Conservation (phyloP, 192 early-diverging fungal species). For the Coemansia sp. region DNA sequence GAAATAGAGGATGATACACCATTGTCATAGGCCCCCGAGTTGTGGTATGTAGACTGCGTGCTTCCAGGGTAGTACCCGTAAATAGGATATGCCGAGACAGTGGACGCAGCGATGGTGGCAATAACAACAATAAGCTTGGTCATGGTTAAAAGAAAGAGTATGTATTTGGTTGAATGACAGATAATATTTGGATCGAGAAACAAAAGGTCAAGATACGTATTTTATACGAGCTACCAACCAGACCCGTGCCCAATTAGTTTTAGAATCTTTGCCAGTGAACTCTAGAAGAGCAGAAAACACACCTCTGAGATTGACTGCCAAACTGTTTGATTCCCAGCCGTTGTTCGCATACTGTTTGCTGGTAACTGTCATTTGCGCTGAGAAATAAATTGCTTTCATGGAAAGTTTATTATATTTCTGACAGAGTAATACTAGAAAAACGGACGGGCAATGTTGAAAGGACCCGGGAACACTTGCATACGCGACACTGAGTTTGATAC, state of each 20-base stretch:
- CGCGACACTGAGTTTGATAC: slow-evolving; percentile 43
- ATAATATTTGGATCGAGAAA: no score
- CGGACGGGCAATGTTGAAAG: not conserved
- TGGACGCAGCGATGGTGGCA: not conserved
- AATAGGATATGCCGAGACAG: slow-evolving; percentile 16
- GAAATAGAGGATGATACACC: slow-evolving; percentile 16
- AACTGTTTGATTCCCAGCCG: not conserved
- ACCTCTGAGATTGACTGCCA: no score
- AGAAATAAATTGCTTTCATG: not conserved
- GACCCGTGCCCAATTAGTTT: no score
- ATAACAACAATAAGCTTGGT: not conserved
- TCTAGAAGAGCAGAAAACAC: no score
- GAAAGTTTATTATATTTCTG: not conserved
- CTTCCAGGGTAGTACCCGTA: slow-evolving; percentile 29
- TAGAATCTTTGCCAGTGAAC: no score
- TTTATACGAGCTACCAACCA: no score
- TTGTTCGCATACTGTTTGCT: not conserved
- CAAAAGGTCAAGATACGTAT: no score
- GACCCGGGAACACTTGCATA: slow-evolving; percentile 27
- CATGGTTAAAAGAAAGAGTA: not conserved
- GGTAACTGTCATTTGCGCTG: not conserved
- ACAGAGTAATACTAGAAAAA: not conserved
- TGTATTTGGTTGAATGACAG: no score
- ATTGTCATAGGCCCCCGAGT: slow-evolving; percentile 35
- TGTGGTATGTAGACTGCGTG: slow-evolving; percentile 22